Conservation (phyloP, 331 rosid genomes). For the Malus hybrid region DNA sequence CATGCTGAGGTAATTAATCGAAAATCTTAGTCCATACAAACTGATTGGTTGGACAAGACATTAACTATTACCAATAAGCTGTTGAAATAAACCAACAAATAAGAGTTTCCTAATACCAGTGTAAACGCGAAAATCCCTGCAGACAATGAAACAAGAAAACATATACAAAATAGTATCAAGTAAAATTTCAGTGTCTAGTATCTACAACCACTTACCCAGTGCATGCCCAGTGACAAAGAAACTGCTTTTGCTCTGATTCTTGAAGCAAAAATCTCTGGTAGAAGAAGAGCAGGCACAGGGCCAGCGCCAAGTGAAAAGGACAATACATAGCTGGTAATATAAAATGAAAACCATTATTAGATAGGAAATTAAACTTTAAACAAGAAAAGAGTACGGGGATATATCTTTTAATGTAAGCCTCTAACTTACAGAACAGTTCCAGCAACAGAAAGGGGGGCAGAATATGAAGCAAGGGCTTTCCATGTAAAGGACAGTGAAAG, state of each 20-base stretch:
- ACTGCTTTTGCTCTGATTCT: constrained; percentile 97
- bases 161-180: too few relatives aligned
- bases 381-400: neutral
- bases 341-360: constrained; percentile 5
- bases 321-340: constrained; percentile 68
- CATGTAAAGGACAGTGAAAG: constrained; percentile 82
- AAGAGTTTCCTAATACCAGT: too few relatives aligned
- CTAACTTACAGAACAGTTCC: constrained; percentile 93
- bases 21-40: neutral
- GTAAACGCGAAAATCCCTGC: too few relatives aligned
- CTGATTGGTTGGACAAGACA: neutral
- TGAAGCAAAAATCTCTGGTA: constrained; percentile 93
- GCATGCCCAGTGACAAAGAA: constrained; percentile 85
- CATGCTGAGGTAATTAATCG: neutral
- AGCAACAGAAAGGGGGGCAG: constrained; percentile 75
- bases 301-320: constrained; percentile 99
- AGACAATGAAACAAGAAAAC: too few relatives aligned
- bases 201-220: constrained; percentile 65
- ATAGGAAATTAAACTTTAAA: neutral
- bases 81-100: neutral
- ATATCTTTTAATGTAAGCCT: neutral
- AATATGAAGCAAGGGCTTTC: constrained; percentile 69
- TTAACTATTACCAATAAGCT: neutral
- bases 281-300: constrained; percentile 98
- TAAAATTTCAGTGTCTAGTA: too few relatives aligned